Conservation (phyloP, 331 rosid species). For the Ulmus americana region DNA sequence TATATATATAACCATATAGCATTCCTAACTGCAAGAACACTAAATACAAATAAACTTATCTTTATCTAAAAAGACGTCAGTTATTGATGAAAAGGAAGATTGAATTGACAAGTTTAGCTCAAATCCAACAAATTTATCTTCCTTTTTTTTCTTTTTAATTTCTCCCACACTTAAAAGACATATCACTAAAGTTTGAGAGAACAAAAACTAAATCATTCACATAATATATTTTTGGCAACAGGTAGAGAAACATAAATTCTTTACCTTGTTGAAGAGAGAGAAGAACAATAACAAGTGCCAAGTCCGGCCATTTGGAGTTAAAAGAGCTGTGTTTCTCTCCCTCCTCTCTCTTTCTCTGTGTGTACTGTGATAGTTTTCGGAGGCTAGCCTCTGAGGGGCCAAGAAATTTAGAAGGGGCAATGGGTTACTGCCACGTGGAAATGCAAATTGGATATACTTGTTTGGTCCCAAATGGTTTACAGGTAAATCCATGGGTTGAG, state of each 20-base stretch:
- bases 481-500: no score
- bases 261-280: constrained; percentile 55
- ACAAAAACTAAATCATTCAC: no score
- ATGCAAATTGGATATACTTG: constrained; percentile 16
- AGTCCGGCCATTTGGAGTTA: constrained; percentile 53
- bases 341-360: constrained; percentile 6
- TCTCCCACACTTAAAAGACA: no score
- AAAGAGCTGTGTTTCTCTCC: constrained; percentile 9
- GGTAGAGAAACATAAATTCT: background rate
- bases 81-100: background rate
- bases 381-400: constrained; percentile 37
- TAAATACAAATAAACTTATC: background rate
- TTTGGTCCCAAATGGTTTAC: no score
- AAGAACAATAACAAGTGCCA: constrained; percentile 26
- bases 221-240: no score
- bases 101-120: background rate
- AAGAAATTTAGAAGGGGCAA: constrained; percentile 54
- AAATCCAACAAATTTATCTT: background rate
- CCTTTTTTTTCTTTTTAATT: background rate
- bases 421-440: constrained; percentile 54
- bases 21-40: no score
- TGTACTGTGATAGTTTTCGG: background rate
- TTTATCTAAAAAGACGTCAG: background rate
- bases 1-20: no score
- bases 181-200: no score